Evolutionary conservation across 768 basidiomycete species (phyloP).

Genomic region (Termitomyces sp.): DNA sequence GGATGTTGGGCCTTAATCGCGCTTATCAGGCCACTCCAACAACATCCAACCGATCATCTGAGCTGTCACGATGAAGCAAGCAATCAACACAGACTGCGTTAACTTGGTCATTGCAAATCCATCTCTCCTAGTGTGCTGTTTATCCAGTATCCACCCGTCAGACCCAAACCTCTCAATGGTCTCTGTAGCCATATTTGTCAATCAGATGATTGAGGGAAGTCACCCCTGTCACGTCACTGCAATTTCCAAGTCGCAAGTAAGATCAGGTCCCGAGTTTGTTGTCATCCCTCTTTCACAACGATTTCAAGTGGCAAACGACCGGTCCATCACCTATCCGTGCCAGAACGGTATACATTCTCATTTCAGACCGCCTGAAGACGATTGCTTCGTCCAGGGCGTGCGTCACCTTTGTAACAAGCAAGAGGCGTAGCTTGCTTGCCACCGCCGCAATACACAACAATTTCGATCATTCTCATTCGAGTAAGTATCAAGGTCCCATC

Average conservation of each 20-base stretch:
- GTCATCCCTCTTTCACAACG: conserved; percentile 14
- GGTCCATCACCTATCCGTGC: background rate
- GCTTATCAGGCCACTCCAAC: background rate
- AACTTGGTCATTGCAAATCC: background rate
- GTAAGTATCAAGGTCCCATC: conserved; percentile 1
- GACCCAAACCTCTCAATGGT: background rate
- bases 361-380: background rate
- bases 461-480: background rate
- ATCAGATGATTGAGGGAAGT: conserved; percentile 10
- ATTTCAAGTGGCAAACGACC: background rate
- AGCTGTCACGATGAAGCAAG: background rate
- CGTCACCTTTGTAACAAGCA: background rate
- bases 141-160: background rate
- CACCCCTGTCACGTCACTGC: conserved; percentile 15
- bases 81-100: background rate
- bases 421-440: conserved; percentile 4
- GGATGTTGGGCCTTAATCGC: no score
- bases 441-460: conserved; percentile 3
- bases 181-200: conserved; percentile 1
- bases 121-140: background rate
- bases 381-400: background rate
- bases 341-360: background rate
- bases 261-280: conserved; percentile 13
- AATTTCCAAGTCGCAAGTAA: conserved; percentile 13
- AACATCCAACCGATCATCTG: background rate